phyloP scores from a whole-genome alignment of 257 asterid species.

The Marsdenia floribunda region DNA sequence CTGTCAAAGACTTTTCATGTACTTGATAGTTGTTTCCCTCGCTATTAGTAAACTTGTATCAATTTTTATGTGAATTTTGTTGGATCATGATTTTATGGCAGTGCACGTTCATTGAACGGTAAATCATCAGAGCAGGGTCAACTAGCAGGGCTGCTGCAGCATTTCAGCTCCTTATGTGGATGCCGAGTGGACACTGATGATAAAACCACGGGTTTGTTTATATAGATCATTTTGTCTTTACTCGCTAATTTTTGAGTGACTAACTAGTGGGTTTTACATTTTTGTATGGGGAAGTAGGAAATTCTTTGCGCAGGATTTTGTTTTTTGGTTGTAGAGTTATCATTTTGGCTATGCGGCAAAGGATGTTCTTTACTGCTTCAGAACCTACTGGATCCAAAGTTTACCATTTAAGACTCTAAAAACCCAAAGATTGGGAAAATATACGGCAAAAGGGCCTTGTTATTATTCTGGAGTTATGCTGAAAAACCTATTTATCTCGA shows the following conservation, averaged over 20 bases:
- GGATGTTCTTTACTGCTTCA: background rate
- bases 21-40: background rate
- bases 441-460: background rate
- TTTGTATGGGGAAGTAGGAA: slow-evolving; percentile 5
- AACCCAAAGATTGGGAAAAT: background rate
- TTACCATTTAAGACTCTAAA: background rate
- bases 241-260: slow-evolving; percentile 3
- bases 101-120: background rate
- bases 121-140: background rate
- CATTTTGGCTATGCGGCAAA: background rate
- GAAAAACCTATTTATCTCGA: background rate
- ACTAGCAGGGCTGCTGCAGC: slow-evolving; percentile 1
- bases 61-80: background rate
- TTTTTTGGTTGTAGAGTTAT: slow-evolving; percentile 1
- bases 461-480: background rate
- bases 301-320: slow-evolving; percentile 7
- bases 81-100: background rate
- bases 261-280: background rate
- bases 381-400: background rate
- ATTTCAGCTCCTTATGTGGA: background rate
- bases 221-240: background rate
- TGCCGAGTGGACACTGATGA: background rate
- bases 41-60: background rate
- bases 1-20: background rate
- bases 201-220: background rate